phyloP scores from a whole-genome alignment of 2,329 filamentous ascomycete species.

The Hypoxylon sp. region DNA sequence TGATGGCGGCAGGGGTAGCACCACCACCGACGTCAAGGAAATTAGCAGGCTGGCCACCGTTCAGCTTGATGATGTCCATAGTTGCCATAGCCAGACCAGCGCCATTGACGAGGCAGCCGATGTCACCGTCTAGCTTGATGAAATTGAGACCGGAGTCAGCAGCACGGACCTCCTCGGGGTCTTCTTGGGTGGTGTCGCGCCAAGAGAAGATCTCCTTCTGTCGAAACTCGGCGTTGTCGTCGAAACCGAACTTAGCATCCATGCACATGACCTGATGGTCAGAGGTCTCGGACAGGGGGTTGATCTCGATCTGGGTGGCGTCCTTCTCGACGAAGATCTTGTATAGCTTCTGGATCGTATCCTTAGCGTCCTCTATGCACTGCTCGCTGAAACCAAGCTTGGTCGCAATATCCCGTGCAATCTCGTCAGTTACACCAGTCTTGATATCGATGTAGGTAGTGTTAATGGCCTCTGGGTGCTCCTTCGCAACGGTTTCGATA shows the following conservation, averaged over 20 bases:
- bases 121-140: constrained; percentile 99
- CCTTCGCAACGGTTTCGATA: constrained; percentile 98
- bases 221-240: constrained; percentile 98
- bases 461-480: constrained; percentile 94
- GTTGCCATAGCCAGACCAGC: constrained; percentile 99
- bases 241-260: constrained; percentile 99
- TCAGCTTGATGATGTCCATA: constrained; percentile 99
- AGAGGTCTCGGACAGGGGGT: constrained; percentile 96
- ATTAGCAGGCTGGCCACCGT: constrained; percentile 95
- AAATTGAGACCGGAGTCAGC: constrained; percentile 97
- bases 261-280: constrained; percentile 99
- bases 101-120: constrained; percentile 98
- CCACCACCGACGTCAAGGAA: constrained; percentile 99
- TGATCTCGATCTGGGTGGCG: constrained; percentile 99
- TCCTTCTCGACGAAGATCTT: constrained; percentile 98
- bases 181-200: constrained; percentile 96
- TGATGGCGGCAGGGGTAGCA: constrained; percentile 95
- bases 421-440: constrained; percentile 93
- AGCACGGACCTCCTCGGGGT: constrained; percentile 96
- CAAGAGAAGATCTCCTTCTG: constrained; percentile 96
- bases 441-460: constrained; percentile 96
- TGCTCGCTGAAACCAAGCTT: constrained; percentile 98
- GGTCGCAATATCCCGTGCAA: constrained; percentile 88
- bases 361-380: constrained; percentile 94
- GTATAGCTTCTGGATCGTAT: constrained; percentile 99